phyloP scores from a whole-genome alignment of 2,329 filamentous ascomycete species.

The Trichoderma brevicompactum region DNA sequence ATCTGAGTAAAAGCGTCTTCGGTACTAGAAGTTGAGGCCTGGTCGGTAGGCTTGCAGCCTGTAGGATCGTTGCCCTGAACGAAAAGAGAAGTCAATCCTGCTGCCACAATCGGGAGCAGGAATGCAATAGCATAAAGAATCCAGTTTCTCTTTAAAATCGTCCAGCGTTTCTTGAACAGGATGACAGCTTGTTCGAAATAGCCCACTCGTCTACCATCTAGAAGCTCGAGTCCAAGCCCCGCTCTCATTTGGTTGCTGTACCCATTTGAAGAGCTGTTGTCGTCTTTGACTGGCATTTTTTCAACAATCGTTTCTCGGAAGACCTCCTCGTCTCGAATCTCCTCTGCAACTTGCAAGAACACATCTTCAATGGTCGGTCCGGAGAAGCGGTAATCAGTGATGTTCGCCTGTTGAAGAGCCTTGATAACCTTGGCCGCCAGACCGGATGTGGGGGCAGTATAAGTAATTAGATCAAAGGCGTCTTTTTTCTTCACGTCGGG shows the following conservation, averaged over 20 bases:
- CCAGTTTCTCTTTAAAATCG: constrained; percentile 77
- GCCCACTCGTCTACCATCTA: constrained; percentile 70
- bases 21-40: constrained; percentile 48
- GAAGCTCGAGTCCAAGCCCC: constrained; percentile 55
- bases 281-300: constrained; percentile 34
- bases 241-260: constrained; percentile 33
- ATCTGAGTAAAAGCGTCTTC: constrained; percentile 47
- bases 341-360: constrained; percentile 83
- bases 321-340: constrained; percentile 63
- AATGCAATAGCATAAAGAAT: constrained; percentile 76
- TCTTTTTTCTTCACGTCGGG: constrained; percentile 60
- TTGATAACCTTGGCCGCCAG: constrained; percentile 74
- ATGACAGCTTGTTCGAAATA: constrained; percentile 73
- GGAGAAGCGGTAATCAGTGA: constrained; percentile 81
- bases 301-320: constrained; percentile 34
- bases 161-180: constrained; percentile 76
- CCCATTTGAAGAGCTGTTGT: constrained; percentile 33
- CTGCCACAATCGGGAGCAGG: constrained; percentile 76
- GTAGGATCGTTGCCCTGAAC: constrained; percentile 60
- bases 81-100: constrained; percentile 78
- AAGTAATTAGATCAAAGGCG: constrained; percentile 73
- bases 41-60: constrained; percentile 57
- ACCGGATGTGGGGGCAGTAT: constrained; percentile 70
- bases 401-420: constrained; percentile 65
- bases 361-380: constrained; percentile 93